Evolutionary conservation across 108 stramenopile genomes (phyloP), one percentile per base, ranked within the genome.

Genomic region (Skeletonema costatum): DNA sequence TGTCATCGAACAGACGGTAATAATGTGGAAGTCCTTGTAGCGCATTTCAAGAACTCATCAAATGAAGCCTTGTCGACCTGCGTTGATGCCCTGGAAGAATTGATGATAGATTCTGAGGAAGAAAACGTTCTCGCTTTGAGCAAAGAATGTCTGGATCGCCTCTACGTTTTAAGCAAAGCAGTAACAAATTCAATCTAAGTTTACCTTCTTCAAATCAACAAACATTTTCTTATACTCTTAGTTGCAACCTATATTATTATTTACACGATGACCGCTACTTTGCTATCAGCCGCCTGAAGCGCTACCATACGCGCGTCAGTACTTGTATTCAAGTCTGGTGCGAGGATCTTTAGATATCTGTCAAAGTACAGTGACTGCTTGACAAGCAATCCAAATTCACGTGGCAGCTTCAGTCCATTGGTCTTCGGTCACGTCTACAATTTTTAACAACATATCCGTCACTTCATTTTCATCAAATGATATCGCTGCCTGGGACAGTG

Each of bases 351-450:
- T 31, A 97, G 75, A 76, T 99, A 99, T 14, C 98, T 86, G 84
- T 98, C 98, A 82, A 99, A 99, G 73, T 99, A 99, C 32, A 99
- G 80, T 60, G 90, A 92, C 82, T 99, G 98, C 86, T 99, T 99
- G 64, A 98, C 96, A 10, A 99, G 86, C 68, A 99, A 73, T 42
- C 98, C 98, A 68, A 99, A 98, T 60, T 99, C 97, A 11, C 98
- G 81, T 2, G 98, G 98, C 0, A 99, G 88, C 80, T 96, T 97
- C 67, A 99, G 70, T 16, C 97, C 97, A 69, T 98, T 98, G 62
- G 62, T 90, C 83, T 74, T 96, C 95, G 2, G 98, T 96, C 19
- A 98, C 94, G 7, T 86, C 88, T 5, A 99, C 97, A 70, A 98
- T 82, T 50, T 94, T 91, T 8, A 98, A 73, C 17, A 99, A 71